Base-by-base conservation (phyloP, 495 filamentous ascomycete species). In the Echria macrotheca region DNA sequence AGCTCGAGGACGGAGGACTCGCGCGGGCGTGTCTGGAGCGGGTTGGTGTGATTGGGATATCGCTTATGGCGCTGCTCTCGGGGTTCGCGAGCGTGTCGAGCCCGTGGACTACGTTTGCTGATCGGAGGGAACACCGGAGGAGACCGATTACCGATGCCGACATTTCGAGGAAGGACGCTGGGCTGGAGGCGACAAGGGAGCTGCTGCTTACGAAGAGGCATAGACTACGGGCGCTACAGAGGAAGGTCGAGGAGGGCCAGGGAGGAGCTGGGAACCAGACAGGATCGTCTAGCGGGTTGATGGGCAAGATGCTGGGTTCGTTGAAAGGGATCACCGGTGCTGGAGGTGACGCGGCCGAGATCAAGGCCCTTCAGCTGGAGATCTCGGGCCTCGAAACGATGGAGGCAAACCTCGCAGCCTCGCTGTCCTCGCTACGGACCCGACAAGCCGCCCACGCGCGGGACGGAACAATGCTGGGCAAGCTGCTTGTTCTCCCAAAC, bases 31-130 rank as follows among this genome's bases (percentile, higher is more conserved):
- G 85, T 67, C 69, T 91, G 35, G 85, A 88, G 63, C 70, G 87
- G 28, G 81, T 93, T 14, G 87, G 85, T 12, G 79, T 91, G 25
- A 85, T 90, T 57, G 87, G 87, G 10, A 85, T 91, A 24, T 84
- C 81, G 43, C 68, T 89, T 25, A 91, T 93, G 87, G 86, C 87
- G 7, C 69, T 87, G 17, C 69, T 93, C 25, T 85, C 87, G 15
- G 87, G 87, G 9, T 93, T 91, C 58, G 87, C 87, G 18, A 85
- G 84, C 18, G 82, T 93, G 29, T 86, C 82, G 37, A 82, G 82
- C 7, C 79, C 87, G 21, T 91, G 87, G 87, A 84, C 90, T 59
- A 86, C 76, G 23, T 89, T 91, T 64, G 78, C 78, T 11, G 77
- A 76, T 18, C 77, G 77, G 41, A 60, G 71, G 42, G 53, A 61